Evolutionary conservation across 805 yeast species (phyloP), one percentile per base, ranked within the genome.

Genomic region (Wickerhamiella cacticola): DNA sequence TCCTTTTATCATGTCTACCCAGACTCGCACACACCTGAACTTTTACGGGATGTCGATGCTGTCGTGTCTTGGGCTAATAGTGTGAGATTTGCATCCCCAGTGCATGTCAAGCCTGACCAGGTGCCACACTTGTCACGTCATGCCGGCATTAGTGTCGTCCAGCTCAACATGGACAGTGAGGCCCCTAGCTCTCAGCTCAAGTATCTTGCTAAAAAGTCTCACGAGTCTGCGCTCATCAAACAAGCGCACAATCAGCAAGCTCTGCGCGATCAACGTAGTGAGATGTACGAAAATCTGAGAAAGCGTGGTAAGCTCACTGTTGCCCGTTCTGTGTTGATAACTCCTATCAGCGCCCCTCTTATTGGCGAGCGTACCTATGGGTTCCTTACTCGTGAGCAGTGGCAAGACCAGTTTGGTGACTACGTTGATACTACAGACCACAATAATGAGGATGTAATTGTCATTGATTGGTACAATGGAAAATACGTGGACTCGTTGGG

Each of bases 401-500:
- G 55, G 54, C 29, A 22, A 2, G n/a, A 28, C 6, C 19, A 38
- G 21, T 56, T 53, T 41, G 42, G 46, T 5, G 24, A 38, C 13
- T 36, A 48, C 45, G 1, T 55, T 12, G 52, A 49, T 24, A 38
- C 42, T 4, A 9, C 45, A 1, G 33, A 31, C 21, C 50, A 48
- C 35, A 10, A 42, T 10, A 49, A 24, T 12, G 56, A 56, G 8
- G 43, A 48, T 28, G 42, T 57, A 3, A 22, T 55, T 7, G 49
- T 55, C 3, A 31, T 50, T 6, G 58, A 56, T 38, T 56, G 55
- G 52, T 52, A 50, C 46, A 48, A 52, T 22, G 52, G 53, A 29
- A 39, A 40, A 21, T 56, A 55, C 45, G 46, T 55, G 2, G 55
- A 52, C 34, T 22, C 15, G 3, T 13, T 41, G 18, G 36, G 36